A percentile compares a stretch with the other conserved stretches of the same genome.
Evolutionary conservation across 441 rosid genomes (phyloP).

Genomic region (Jatropha podagrica): DNA sequence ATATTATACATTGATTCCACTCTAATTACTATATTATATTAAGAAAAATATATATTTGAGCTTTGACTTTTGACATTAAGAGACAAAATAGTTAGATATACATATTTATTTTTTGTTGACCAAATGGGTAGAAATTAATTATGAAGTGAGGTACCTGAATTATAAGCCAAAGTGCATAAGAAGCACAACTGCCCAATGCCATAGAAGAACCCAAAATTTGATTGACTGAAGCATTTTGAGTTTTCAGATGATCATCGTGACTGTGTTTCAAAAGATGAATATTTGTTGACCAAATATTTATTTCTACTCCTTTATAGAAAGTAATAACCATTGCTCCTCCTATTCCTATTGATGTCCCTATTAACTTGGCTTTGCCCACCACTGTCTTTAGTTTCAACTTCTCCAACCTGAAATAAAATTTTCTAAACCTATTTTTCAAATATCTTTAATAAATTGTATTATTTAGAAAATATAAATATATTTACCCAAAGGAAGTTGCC

Average conservation of each 20-base stretch:
- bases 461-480: neutral
- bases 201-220: conserved; percentile 21
- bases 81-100: too few relatives aligned
- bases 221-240: too few relatives aligned
- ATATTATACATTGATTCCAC: too few relatives aligned
- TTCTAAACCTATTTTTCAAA: neutral
- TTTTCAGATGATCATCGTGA: neutral
- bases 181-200: conserved; percentile 18
- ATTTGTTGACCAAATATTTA: conserved; percentile 12
- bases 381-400: neutral
- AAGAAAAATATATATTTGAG: neutral
- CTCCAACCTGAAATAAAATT: conserved; percentile 3
- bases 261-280: conserved; percentile 5
- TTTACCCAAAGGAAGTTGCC: conserved; percentile 42
- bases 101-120: too few relatives aligned
- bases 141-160: conserved; percentile 26
- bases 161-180: conserved; percentile 28
- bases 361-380: neutral
- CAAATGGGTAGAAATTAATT: too few relatives aligned
- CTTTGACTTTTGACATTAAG: too few relatives aligned
- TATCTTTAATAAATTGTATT: too few relatives aligned
- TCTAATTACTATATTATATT: too few relatives aligned
- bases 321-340: conserved; percentile 14
- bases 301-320: conserved; percentile 14
- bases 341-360: conserved; percentile 7